Evolutionary conservation across 495 filamentous ascomycete species (phyloP).

Genomic region (Podospora fimiseda): DNA sequence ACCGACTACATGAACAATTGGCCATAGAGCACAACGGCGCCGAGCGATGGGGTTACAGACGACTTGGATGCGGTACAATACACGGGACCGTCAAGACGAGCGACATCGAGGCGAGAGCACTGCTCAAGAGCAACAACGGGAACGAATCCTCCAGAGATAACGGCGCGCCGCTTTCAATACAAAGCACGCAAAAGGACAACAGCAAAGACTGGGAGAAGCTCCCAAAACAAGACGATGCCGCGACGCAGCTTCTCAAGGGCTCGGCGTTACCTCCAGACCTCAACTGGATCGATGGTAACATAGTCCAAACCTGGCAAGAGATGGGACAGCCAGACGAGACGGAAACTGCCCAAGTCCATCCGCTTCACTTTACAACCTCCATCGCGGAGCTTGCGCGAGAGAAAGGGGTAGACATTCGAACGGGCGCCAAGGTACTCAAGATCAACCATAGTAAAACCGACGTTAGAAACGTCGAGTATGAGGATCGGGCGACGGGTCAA

Average conservation of each 20-base stretch:
- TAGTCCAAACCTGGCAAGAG: conserved; percentile 64
- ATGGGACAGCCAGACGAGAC: conserved; percentile 66
- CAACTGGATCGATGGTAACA: conserved; percentile 73
- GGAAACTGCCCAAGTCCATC: conserved; percentile 88
- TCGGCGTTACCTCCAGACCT: conserved; percentile 70
- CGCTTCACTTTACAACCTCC: conserved; percentile 82
- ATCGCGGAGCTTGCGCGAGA: conserved; percentile 76
- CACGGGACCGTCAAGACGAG: conserved; percentile 47
- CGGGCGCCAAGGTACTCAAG: conserved; percentile 52
- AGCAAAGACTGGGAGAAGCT: conserved; percentile 51
- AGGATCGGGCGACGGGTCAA: conserved; percentile 52
- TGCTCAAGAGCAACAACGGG: neutral
- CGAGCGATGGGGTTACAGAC: conserved; percentile 82
- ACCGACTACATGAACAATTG: conserved; percentile 72
- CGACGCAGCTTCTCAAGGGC: conserved; percentile 50
- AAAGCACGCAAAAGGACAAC: conserved; percentile 12
- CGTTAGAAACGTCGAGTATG: conserved; percentile 69
- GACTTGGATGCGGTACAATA: conserved; percentile 68
- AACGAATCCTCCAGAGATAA: no score
- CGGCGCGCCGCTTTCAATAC: conserved; percentile 27
- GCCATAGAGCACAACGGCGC: conserved; percentile 79
- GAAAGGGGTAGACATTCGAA: conserved; percentile 63
- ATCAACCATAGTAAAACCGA: conserved; percentile 43
- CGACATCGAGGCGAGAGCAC: conserved; percentile 28
- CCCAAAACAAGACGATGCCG: conserved; percentile 65